phyloP scores from a whole-genome alignment of 495 filamentous ascomycete genomes.

The Hypoxylon fragiforme region DNA sequence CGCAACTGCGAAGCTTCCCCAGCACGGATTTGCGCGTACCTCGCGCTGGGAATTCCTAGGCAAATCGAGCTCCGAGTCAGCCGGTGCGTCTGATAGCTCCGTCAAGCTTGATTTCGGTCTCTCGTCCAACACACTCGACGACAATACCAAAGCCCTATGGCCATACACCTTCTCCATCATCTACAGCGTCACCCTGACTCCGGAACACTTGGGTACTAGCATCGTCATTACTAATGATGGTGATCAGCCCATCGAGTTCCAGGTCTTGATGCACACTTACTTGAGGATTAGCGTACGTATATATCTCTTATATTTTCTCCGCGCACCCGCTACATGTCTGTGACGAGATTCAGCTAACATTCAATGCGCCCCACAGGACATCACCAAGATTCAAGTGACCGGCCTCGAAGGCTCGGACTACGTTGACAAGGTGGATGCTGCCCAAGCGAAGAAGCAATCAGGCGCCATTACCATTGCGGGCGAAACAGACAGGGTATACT shows the following conservation, averaged over 20 bases:
- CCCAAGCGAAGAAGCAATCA: slow-evolving; percentile 59
- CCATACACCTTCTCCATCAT: slow-evolving; percentile 84
- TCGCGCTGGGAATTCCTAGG: slow-evolving; percentile 78
- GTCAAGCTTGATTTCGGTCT: slow-evolving; percentile 97
- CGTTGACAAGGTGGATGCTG: slow-evolving; percentile 76
- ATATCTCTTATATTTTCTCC: too few species aligned
- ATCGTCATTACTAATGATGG: slow-evolving; percentile 89
- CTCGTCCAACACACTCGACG: slow-evolving; percentile 66
- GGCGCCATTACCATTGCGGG: slow-evolving; percentile 60
- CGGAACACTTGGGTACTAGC: slow-evolving; percentile 74
- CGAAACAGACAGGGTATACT: slow-evolving; percentile 78
- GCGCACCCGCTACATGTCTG: neutral
- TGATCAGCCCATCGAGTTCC: slow-evolving; percentile 79
- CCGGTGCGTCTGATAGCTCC: slow-evolving; percentile 57
- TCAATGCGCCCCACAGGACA: slow-evolving; percentile 58
- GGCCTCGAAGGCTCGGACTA: slow-evolving; percentile 76
- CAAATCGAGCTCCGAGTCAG: slow-evolving; percentile 64
- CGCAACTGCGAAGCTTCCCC: slow-evolving; percentile 72
- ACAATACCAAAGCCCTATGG: slow-evolving; percentile 68
- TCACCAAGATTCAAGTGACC: slow-evolving; percentile 66
- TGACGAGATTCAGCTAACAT: neutral
- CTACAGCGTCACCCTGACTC: slow-evolving; percentile 84
- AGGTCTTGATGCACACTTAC: slow-evolving; percentile 91
- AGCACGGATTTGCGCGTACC: slow-evolving; percentile 95
- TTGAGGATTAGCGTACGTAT: slow-evolving; percentile 71